Evolutionary conservation across 2,329 filamentous ascomycete species (phyloP).

Genomic region (Fusarium acutatum): DNA sequence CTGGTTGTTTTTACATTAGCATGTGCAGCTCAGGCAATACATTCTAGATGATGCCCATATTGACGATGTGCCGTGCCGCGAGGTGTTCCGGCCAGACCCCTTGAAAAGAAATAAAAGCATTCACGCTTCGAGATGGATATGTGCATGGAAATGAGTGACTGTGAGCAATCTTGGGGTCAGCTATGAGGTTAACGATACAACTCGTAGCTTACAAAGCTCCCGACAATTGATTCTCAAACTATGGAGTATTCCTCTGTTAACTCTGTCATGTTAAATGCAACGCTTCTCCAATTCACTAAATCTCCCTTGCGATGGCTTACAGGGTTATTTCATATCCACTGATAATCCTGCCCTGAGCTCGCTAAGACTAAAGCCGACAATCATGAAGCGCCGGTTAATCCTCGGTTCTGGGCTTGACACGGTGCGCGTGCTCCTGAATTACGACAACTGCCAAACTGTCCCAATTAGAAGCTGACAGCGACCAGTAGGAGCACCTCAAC

Average conservation of each 20-base stretch:
- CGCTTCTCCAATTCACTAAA: neutral
- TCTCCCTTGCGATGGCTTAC: neutral
- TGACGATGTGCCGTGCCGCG: slow-evolving; percentile 31
- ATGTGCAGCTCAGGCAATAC: slow-evolving; percentile 51
- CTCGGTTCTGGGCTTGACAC: slow-evolving; percentile 29
- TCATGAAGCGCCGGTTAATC: slow-evolving; percentile 35
- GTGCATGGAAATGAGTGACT: neutral
- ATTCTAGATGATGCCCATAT: slow-evolving; percentile 49
- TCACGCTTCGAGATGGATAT: slow-evolving; percentile 27
- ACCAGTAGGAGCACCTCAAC: slow-evolving; percentile 16
- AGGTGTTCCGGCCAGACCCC: slow-evolving; percentile 31
- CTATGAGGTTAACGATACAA: neutral
- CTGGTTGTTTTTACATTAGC: slow-evolving; percentile 54
- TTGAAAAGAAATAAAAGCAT: slow-evolving; percentile 35
- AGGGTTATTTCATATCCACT: slow-evolving; percentile 21
- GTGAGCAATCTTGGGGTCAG: neutral
- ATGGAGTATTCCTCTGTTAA: neutral
- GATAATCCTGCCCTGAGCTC: slow-evolving; percentile 5
- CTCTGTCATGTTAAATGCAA: neutral
- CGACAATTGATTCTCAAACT: neutral
- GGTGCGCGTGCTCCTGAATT: slow-evolving; percentile 41
- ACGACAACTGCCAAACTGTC: slow-evolving; percentile 47
- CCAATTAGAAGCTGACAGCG: slow-evolving; percentile 35
- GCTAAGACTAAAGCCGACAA: neutral
- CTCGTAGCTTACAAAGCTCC: neutral